A percentile compares a stretch with the other conserved stretches of the same genome.
Evolutionary conservation across 345 rosid species (phyloP).

Genomic region (Cochlearia excelsa): DNA sequence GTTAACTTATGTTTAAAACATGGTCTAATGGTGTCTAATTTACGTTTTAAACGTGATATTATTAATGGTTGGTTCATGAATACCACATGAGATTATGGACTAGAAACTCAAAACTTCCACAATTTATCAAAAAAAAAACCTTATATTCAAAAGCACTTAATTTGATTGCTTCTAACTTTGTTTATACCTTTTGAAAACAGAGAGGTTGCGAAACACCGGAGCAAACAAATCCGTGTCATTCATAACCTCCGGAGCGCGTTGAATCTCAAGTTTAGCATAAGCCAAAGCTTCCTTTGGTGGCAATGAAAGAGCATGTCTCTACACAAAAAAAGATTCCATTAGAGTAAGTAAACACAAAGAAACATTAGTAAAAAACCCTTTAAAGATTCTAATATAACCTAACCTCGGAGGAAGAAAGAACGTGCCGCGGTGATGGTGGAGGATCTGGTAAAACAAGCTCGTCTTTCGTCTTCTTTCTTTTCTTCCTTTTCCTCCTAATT

Average conservation of each 20-base stretch:
- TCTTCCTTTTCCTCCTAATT: slow-evolving; percentile 32
- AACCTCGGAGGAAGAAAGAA: slow-evolving; percentile 53
- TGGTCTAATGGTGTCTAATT: too few relatives aligned
- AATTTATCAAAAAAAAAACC: neutral
- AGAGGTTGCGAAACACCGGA: slow-evolving; percentile 61
- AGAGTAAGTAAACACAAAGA: neutral
- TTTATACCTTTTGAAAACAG: slow-evolving; percentile 61
- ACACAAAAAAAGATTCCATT: neutral
- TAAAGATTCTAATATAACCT: slow-evolving; percentile 1
- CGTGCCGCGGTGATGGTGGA: slow-evolving; percentile 41
- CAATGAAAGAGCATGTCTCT: slow-evolving; percentile 60
- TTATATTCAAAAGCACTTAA: too few relatives aligned
- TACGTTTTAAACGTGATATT: too few relatives aligned
- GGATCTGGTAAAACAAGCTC: slow-evolving; percentile 30
- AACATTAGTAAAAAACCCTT: neutral
- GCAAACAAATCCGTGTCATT: slow-evolving; percentile 55
- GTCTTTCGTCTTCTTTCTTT: slow-evolving; percentile 32
- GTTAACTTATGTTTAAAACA: too few relatives aligned
- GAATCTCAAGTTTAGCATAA: slow-evolving; percentile 68
- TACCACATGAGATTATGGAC: too few relatives aligned
- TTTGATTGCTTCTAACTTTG: too few relatives aligned
- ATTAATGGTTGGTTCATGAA: too few relatives aligned
- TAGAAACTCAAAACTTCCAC: too few relatives aligned
- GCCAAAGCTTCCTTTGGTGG: slow-evolving; percentile 57
- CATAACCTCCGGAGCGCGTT: slow-evolving; percentile 40